phyloP scores from a whole-genome alignment of 1,139 yeast species.

The Candida labiduridarum region DNA sequence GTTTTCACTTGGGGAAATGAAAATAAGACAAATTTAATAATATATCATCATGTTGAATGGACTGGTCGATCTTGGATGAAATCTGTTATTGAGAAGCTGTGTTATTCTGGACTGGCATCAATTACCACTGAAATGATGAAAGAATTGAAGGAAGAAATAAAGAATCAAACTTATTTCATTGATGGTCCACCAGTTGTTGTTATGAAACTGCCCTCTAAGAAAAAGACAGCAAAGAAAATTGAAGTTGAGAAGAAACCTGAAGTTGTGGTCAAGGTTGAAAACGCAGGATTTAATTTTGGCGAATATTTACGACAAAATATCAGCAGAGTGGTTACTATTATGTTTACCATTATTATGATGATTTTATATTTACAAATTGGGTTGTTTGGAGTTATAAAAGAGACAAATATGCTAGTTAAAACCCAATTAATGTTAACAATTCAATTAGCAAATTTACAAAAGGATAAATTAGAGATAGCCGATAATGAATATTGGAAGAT shows the following conservation, averaged over 20 bases:
- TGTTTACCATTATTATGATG: conserved; percentile 24
- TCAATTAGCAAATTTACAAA: conserved; percentile 20
- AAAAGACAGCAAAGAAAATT: conserved; percentile 8
- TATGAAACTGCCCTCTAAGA: conserved; percentile 10
- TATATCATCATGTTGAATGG: conserved; percentile 55
- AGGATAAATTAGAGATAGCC: conserved; percentile 5
- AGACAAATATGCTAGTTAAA: conserved; percentile 28
- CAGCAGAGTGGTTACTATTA: conserved; percentile 21
- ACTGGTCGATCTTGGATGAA: conserved; percentile 60
- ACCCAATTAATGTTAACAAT: conserved; percentile 28
- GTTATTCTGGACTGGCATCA: conserved; percentile 50
- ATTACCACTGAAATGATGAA: conserved; percentile 36
- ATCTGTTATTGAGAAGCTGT: conserved; percentile 53
- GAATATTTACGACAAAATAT: conserved; percentile 20
- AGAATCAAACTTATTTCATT: conserved; percentile 22
- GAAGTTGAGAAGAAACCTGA: conserved; percentile 5
- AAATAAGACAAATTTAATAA: conserved; percentile 41
- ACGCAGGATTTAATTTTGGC: conserved; percentile 12
- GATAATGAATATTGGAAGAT: conserved; percentile 28
- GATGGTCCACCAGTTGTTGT: conserved; percentile 22
- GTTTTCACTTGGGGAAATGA: conserved; percentile 49
- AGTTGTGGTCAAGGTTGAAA: neutral
- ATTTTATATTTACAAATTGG: conserved; percentile 27
- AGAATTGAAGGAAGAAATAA: conserved; percentile 33
- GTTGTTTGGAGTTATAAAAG: conserved; percentile 22